Evolutionary conservation across 495 filamentous ascomycete genomes (phyloP).

Genomic region (Thozetella sp.): DNA sequence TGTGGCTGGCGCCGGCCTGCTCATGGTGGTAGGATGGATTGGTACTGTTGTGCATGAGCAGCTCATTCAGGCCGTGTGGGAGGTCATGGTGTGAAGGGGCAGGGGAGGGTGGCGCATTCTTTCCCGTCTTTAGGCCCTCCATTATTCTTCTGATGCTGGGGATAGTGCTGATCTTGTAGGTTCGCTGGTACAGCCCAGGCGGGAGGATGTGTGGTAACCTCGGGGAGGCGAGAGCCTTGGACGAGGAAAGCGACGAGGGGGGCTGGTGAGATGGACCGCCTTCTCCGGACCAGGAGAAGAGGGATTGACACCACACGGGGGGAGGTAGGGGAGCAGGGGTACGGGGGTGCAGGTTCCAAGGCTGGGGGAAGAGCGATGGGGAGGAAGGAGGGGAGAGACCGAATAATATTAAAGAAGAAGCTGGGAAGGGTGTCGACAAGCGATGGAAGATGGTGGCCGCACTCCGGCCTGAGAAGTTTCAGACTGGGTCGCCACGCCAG

Average conservation of each 20-base stretch:
- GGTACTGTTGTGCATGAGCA: slow-evolving; percentile 52
- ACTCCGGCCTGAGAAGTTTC: neutral
- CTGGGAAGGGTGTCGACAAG: neutral
- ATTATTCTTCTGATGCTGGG: neutral
- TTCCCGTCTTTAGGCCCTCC: slow-evolving; percentile 29
- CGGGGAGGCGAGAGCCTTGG: too few species aligned
- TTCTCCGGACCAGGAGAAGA: too few species aligned
- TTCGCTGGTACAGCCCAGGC: too few species aligned
- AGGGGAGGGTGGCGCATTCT: slow-evolving; percentile 39
- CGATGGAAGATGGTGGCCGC: neutral
- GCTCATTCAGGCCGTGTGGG: slow-evolving; percentile 45
- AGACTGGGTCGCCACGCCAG: neutral
- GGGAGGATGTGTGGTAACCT: too few species aligned
- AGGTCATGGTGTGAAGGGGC: slow-evolving; percentile 39
- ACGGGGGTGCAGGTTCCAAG: too few species aligned
- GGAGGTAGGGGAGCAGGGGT: too few species aligned
- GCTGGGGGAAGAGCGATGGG: too few species aligned
- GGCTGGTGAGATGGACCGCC: too few species aligned
- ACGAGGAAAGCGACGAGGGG: too few species aligned
- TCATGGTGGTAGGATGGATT: slow-evolving; percentile 26
- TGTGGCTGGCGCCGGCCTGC: slow-evolving; percentile 22
- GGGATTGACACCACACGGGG: too few species aligned
- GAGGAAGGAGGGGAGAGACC: neutral
- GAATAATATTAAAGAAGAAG: neutral
- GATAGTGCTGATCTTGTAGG: too few species aligned